phyloP scores from a whole-genome alignment of 179 eudicot species.

The Spergularia azorica region DNA sequence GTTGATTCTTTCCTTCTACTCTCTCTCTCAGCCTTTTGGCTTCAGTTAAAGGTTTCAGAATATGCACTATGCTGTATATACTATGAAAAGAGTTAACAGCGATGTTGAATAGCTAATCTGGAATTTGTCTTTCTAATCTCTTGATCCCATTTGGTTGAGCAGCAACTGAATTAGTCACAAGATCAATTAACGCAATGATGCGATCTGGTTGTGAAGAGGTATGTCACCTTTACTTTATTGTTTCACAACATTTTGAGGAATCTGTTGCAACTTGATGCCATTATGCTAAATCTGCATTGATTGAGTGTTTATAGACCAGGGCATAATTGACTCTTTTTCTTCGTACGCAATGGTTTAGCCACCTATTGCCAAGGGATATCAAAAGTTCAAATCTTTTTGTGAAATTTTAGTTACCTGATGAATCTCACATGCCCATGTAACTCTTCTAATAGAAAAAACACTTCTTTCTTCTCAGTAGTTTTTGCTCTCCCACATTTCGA shows the following conservation, averaged over 20 bases:
- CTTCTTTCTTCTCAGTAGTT: not conserved
- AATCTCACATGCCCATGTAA: not conserved
- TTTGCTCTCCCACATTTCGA: not conserved
- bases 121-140: constrained; percentile 12
- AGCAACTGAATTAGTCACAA: constrained; percentile 95
- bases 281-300: not conserved
- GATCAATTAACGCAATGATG: constrained; percentile 93
- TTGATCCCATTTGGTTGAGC: constrained; percentile 31
- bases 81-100: not conserved
- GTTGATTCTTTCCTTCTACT: not conserved
- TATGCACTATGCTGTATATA: not conserved
- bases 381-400: not conserved
- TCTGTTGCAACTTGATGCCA: not conserved
- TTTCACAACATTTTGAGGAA: not conserved
- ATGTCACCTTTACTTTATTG: constrained; percentile 27
- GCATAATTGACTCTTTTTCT: not conserved
- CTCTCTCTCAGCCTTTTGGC: not conserved
- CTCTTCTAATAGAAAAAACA: not conserved
- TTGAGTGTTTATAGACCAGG: not conserved
- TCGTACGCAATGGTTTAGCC: no score
- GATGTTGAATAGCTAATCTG: not conserved
- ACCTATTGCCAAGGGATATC: no score
- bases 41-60: not conserved
- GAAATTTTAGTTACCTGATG: not conserved
- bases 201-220: constrained; percentile 99